Conservation (phyloP, 2,329 filamentous ascomycete species). For the Fusarium staphyleae region DNA sequence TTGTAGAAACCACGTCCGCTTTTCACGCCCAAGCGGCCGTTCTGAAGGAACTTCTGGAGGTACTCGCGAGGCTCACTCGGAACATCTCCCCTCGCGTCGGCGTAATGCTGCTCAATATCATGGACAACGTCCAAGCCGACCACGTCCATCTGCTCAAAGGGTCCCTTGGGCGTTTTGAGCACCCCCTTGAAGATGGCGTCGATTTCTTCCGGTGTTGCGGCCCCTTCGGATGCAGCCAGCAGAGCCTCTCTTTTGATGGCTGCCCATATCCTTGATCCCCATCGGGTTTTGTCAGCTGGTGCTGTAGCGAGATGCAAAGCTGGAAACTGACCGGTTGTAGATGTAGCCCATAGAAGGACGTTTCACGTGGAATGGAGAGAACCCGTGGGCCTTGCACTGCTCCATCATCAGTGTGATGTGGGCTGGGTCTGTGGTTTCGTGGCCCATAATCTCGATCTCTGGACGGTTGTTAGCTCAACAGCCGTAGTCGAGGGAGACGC, state of each 20-base stretch:
- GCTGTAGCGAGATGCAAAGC: not conserved
- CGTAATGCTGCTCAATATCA: slow-evolving; percentile 45
- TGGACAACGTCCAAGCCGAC: slow-evolving; percentile 44
- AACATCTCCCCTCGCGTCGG: slow-evolving; percentile 36
- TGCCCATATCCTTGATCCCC: slow-evolving; percentile 42
- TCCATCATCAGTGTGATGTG: slow-evolving; percentile 37
- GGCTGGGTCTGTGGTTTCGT: slow-evolving; percentile 34
- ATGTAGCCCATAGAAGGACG: slow-evolving; percentile 44
- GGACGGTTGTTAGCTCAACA: not conserved
- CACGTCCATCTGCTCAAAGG: slow-evolving; percentile 45
- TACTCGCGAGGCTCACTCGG: slow-evolving; percentile 38
- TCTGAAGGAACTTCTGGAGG: slow-evolving; percentile 32
- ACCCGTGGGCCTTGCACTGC: slow-evolving; percentile 40
- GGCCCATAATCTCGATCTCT: slow-evolving; percentile 46
- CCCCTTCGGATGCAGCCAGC: slow-evolving; percentile 42
- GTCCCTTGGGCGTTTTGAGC: slow-evolving; percentile 43
- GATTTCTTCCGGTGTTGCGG: slow-evolving; percentile 43
- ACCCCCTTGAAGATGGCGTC: slow-evolving; percentile 43
- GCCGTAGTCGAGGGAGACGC: fast-evolving
- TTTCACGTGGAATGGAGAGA: slow-evolving; percentile 44
- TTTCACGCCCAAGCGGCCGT: slow-evolving; percentile 42
- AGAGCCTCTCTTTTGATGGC: slow-evolving; percentile 45
- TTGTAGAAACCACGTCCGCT: slow-evolving; percentile 43
- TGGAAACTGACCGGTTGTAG: slow-evolving; percentile 40
- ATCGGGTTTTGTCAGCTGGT: not conserved